Evolutionary conservation across 441 rosid genomes (phyloP).

Genomic region (Brassica hybrid): DNA sequence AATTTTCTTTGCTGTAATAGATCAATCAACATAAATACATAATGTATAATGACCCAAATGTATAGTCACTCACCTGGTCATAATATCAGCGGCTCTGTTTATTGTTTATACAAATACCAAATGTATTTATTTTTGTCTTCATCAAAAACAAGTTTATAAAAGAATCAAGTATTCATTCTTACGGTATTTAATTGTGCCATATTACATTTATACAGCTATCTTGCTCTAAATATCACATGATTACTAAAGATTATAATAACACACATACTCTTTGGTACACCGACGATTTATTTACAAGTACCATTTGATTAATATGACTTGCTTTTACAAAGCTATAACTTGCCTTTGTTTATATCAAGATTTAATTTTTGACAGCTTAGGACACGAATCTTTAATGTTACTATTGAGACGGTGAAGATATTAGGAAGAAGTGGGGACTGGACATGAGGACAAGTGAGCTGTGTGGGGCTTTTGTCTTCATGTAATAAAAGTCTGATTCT

Average conservation of each 20-base stretch:
- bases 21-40: conserved; percentile 16
- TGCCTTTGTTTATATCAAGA: neutral
- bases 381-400: conserved; percentile 14
- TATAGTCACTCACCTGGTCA: neutral
- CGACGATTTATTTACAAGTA: neutral
- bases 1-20: conserved; percentile 11
- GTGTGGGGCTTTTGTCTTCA: conserved; percentile 35
- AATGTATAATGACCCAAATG: neutral
- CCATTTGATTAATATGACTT: neutral
- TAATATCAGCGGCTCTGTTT: conserved; percentile 23
- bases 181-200: neutral
- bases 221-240: neutral
- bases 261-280: conserved; percentile 1
- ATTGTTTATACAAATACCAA: conserved; percentile 1
- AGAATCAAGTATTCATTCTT: neutral
- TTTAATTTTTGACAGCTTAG: neutral
- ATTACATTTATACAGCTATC: neutral
- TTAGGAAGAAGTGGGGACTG: conserved; percentile 30
- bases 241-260: neutral
- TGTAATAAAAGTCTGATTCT: conserved; percentile 11
- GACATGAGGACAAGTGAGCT: conserved; percentile 34
- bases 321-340: conserved; percentile 10
- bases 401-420: conserved; percentile 25
- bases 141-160: neutral
- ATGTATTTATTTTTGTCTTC: neutral